A percentile compares a stretch with the other conserved stretches of the same genome.
Conservation (phyloP, 2,329 filamentous ascomycete species). For the Didymella exigua region DNA sequence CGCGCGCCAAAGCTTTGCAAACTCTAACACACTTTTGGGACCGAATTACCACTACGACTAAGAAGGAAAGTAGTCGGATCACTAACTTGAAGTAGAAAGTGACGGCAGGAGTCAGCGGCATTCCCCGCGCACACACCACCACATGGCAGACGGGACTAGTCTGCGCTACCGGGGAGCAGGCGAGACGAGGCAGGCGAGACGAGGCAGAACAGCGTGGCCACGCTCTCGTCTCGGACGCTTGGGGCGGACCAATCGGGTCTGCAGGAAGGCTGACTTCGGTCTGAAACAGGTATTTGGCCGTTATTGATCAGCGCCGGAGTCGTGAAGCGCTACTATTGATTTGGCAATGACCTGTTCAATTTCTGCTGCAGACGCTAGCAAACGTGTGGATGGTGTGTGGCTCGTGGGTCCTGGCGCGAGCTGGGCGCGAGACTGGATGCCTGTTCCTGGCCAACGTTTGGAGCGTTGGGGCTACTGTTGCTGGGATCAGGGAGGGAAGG, state of each 20-base stretch:
- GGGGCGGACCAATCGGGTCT: slow-evolving; percentile 1
- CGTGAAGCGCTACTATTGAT: not conserved
- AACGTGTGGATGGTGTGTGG: not conserved
- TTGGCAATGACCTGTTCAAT: not conserved
- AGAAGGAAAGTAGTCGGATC: not conserved
- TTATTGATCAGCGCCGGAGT: not conserved
- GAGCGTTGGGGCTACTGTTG: not conserved
- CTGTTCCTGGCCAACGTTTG: not conserved
- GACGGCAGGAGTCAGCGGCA: not conserved
- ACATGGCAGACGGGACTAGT: not conserved
- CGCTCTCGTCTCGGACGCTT: not conserved
- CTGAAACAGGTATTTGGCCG: not conserved
- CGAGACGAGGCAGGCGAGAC: not conserved
- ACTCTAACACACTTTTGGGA: not conserved
- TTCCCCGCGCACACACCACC: slow-evolving; percentile 14
- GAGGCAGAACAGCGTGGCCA: not conserved
- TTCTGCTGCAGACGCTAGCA: not conserved
- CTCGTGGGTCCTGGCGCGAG: not conserved
- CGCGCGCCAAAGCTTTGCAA: slow-evolving; percentile 6
- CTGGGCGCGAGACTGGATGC: not conserved
- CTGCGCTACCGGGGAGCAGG: not conserved
- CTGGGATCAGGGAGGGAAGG: slow-evolving; percentile 1
- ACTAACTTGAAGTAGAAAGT: slow-evolving; percentile 6
- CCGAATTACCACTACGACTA: not conserved
- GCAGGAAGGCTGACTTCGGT: not conserved